These are phyloP conservation scores for Mycosphaerelloides madeirae DNA, from an alignment of 2,329 filamentous ascomycete species.

Conservation along the genomic window DNA sequence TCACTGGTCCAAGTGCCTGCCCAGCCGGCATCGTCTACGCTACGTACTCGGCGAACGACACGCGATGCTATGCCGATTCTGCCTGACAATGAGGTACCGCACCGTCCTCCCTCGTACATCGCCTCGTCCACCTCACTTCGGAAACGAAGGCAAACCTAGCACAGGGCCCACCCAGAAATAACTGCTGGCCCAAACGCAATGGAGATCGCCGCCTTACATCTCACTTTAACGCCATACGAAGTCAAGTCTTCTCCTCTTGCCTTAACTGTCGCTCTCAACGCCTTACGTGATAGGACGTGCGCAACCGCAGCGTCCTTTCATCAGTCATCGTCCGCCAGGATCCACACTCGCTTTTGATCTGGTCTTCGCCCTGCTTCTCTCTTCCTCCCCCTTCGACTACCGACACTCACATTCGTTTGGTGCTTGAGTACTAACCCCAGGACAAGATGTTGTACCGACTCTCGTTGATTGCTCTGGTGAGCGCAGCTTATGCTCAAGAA, in stretches of 20 bases:
- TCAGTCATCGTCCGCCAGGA: neutral
- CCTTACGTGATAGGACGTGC: neutral
- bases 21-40: no score
- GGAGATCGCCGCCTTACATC: constrained; percentile 6
- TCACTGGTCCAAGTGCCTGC: no score
- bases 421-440: neutral
- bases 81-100: no score
- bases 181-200: no score
- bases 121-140: no score
- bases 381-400: neutral
- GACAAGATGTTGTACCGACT: constrained; percentile 12
- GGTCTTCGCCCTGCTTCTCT: constrained; percentile 1
- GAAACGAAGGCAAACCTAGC: no score
- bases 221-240: neutral
- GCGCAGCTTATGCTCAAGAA: constrained; percentile 7
- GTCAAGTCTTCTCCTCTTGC: constrained; percentile 3
- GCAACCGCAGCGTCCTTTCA: neutral
- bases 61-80: no score
- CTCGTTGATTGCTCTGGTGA: constrained; percentile 9
- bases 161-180: no score
- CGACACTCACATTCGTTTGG: constrained; percentile 4
- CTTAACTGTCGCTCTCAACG: neutral
- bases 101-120: no score
- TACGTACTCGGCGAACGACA: no score
- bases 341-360: constrained; percentile 8